phyloP scores from a whole-genome alignment of 2,329 filamentous ascomycete species.

The Pseudogymnoascus sp. region DNA sequence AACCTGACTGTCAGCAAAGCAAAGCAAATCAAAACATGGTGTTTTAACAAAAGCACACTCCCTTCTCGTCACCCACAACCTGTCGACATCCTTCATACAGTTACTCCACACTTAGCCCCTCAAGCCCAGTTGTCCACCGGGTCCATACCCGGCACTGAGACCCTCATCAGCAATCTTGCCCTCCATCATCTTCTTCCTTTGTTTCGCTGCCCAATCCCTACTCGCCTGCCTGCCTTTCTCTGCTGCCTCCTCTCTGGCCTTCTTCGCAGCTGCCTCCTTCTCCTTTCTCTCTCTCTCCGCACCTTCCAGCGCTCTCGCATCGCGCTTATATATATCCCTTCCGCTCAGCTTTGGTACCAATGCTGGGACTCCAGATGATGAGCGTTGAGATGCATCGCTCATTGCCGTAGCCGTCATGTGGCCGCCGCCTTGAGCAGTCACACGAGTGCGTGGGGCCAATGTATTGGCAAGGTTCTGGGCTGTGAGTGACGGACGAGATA shows the following conservation, averaged over 20 bases:
- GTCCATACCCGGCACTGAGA: slow-evolving; percentile 20
- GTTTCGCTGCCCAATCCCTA: slow-evolving; percentile 54
- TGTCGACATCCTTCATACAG: neutral
- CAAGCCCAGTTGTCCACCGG: slow-evolving; percentile 21
- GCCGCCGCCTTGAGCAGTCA: slow-evolving; percentile 10
- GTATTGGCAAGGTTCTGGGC: slow-evolving; percentile 26
- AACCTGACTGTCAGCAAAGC: neutral
- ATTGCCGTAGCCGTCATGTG: neutral
- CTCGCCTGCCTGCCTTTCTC: slow-evolving; percentile 50
- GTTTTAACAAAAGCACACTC: neutral
- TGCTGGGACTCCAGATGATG: neutral
- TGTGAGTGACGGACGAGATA: slow-evolving; percentile 28
- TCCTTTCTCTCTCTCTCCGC: slow-evolving; percentile 45
- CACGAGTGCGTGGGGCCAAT: slow-evolving; percentile 23
- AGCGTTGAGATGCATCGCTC: slow-evolving; percentile 2
- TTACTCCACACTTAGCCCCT: slow-evolving; percentile 2
- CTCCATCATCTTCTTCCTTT: slow-evolving; percentile 26
- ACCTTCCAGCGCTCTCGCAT: slow-evolving; percentile 39
- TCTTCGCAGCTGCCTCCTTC: slow-evolving; percentile 44
- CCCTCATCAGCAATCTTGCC: slow-evolving; percentile 17
- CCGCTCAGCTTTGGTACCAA: slow-evolving; percentile 29
- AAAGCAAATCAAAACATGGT: neutral
- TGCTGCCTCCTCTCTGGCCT: slow-evolving; percentile 50
- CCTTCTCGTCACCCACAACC: neutral
- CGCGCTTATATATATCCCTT: slow-evolving; percentile 44